Evolutionary conservation across 768 basidiomycete species (phyloP), one percentile per base, ranked within the genome.

Genomic region (Pleurotus platypus): DNA sequence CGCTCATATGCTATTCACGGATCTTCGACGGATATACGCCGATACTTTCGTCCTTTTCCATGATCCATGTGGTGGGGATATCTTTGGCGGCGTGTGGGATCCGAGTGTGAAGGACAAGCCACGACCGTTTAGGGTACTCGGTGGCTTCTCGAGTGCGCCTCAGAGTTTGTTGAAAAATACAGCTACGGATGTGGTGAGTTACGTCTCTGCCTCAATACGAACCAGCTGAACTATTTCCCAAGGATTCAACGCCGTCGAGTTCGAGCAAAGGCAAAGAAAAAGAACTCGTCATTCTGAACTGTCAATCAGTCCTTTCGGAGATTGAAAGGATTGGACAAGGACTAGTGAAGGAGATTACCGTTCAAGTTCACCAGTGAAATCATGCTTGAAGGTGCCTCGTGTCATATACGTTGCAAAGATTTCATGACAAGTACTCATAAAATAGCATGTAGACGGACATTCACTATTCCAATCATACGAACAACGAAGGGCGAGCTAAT

Each of bases 11-110:
- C 76, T 93, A 13, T 81, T 87, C 63, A 66, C 76, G 15, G 92
- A 95, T 62, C 72, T 59, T 24, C 58, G 94, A 90, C 77, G 80
- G 16, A 72, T 85, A 4, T 94, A 92, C 65, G 75, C 82, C 1
- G 87, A 92, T 59, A 87, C 87, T 0, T 80, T 91, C 61, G 82
- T 90, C 57, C 77, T 96, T 39, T 99, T 98, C 77, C 83, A 84
- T 63, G 95, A 98, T 61, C 74, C 82, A 0, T 78, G 85, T 35
- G 97, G 97, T 11, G 93, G 94, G 0, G 76, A 82, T 57, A 75
- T 76, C 35, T 87, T 94, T 51, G 94, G 92, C 5, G 86, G 80
- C 0, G 86, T 97, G 1, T 98, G 94, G 92, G 90, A 95, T 63
- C 88, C 92, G 5, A 76, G 75, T 12, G 71, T 92, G 35, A 80